A percentile compares a stretch with the other conserved stretches of the same genome.
Evolutionary conservation across 345 rosid species (phyloP).

Genomic region (Pugionium dolabratum): DNA sequence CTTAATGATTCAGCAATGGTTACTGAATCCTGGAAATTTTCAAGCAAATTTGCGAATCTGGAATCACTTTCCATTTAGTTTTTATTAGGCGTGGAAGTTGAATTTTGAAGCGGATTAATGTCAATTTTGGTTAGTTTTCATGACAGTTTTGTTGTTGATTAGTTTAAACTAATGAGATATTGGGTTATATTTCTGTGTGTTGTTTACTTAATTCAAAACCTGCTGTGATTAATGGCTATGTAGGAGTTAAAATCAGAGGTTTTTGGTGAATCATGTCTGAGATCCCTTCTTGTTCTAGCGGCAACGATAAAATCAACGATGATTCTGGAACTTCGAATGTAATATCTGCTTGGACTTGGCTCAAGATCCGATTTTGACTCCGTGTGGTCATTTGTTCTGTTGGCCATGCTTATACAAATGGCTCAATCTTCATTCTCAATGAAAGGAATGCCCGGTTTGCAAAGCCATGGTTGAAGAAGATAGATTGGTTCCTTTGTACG

Average conservation of each 20-base stretch:
- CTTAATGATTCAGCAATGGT: too few species aligned
- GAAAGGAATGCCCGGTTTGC: conserved; percentile 90
- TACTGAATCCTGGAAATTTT: background rate
- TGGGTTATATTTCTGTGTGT: background rate
- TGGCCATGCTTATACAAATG: conserved; percentile 99
- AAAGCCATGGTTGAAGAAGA: conserved; percentile 90
- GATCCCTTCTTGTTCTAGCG: conserved; percentile 56
- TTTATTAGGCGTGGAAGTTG: too few species aligned
- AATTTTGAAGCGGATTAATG: background rate
- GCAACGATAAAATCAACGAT: conserved; percentile 52
- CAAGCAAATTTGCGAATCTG: background rate
- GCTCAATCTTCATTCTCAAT: conserved; percentile 83
- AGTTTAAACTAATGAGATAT: background rate
- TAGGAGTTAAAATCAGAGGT: conserved; percentile 37
- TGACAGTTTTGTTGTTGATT: conserved; percentile 7
- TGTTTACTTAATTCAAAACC: background rate
- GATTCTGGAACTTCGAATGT: conserved; percentile 91
- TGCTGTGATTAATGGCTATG: conserved; percentile 13
- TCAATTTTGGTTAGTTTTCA: background rate
- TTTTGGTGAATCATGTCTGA: conserved; percentile 73
- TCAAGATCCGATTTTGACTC: conserved; percentile 95
- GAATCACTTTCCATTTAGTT: too few species aligned
- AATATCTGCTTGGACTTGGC: conserved; percentile 99
- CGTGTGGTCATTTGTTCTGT: conserved; percentile 97
- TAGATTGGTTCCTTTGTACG: conserved; percentile 89